These are phyloP conservation scores for Talaromyces stipitatus DNA, from an alignment of 495 filamentous ascomycete genomes.

Conservation along the genomic window DNA sequence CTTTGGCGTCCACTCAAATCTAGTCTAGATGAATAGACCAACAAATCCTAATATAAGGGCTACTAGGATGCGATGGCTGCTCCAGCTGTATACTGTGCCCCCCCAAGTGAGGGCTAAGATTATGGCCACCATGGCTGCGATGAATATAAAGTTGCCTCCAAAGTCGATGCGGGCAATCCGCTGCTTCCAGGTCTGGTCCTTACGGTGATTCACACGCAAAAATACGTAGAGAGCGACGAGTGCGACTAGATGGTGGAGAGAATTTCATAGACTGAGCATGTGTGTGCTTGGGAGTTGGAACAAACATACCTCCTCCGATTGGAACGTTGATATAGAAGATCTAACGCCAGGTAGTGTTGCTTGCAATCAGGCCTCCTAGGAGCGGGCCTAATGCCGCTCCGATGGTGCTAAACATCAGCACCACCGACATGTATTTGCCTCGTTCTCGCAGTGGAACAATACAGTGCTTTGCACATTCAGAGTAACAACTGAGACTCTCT, in stretches of 20 bases:
- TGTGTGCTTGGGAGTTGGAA: too few relatives aligned
- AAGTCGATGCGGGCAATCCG: conserved; percentile 37
- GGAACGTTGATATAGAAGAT: conserved; percentile 63
- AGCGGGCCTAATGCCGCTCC: conserved; percentile 28
- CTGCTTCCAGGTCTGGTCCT: conserved; percentile 16
- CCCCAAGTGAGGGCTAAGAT: conserved; percentile 51
- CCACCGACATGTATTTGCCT: conserved; percentile 21
- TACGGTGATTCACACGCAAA: conserved; percentile 25
- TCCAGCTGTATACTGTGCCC: conserved; percentile 44
- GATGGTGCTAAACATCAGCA: conserved; percentile 16
- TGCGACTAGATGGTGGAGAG: too few relatives aligned
- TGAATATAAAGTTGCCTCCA: conserved; percentile 46
- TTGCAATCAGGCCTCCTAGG: conserved; percentile 21
- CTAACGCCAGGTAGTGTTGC: conserved; percentile 45
- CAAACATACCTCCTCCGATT: conserved; percentile 40
- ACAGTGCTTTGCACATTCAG: too few relatives aligned
- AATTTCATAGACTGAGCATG: too few relatives aligned
- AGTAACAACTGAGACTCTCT: too few relatives aligned
- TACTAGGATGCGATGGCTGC: conserved; percentile 38
- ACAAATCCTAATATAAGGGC: conserved; percentile 18
- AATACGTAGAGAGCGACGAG: conserved; percentile 44
- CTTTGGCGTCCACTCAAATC: background rate
- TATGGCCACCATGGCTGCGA: conserved; percentile 33
- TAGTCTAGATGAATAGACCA: conserved; percentile 12
- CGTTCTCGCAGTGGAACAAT: conserved; percentile 31